These are phyloP conservation scores for Colletotrichum plurivorum DNA, from an alignment of 2,329 filamentous ascomycete genomes.

Conservation along the genomic window DNA sequence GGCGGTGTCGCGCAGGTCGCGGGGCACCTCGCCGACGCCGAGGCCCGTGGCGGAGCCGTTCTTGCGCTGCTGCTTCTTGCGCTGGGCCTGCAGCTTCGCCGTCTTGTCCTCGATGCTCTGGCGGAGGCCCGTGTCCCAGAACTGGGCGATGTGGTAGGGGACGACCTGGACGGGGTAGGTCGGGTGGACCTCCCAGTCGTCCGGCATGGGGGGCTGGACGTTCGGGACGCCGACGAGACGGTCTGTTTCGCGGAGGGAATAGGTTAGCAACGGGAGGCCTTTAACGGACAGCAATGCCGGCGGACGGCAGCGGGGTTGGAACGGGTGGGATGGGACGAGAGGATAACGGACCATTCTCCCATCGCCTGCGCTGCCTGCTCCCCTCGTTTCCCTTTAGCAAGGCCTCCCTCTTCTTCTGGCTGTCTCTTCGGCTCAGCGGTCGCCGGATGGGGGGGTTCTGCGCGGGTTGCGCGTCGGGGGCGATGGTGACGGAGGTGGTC, in stretches of 20 bases:
- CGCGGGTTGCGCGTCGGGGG: constrained; percentile 41
- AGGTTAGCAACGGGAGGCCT: constrained; percentile 2
- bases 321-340: background rate
- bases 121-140: constrained; percentile 77
- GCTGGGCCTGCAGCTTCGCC: constrained; percentile 55
- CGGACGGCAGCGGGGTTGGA: background rate
- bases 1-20: constrained; percentile 83
- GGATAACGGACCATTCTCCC: constrained; percentile 84
- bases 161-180: constrained; percentile 84
- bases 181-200: constrained; percentile 86
- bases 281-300: too few relatives aligned
- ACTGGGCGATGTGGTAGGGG: constrained; percentile 89
- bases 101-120: constrained; percentile 65
- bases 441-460: constrained; percentile 55
- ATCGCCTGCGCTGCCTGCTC: constrained; percentile 85
- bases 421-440: constrained; percentile 67
- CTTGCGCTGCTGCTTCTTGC: constrained; percentile 62
- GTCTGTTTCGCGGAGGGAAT: constrained; percentile 65
- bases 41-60: constrained; percentile 58
- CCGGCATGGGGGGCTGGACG: constrained; percentile 83
- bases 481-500: constrained; percentile 22
- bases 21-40: constrained; percentile 75
- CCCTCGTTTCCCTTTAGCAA: constrained; percentile 93
- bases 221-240: constrained; percentile 89
- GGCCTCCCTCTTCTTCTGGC: constrained; percentile 75